Conservation (phyloP, 768 basidiomycete genomes). For the Arthromyces matolae region DNA sequence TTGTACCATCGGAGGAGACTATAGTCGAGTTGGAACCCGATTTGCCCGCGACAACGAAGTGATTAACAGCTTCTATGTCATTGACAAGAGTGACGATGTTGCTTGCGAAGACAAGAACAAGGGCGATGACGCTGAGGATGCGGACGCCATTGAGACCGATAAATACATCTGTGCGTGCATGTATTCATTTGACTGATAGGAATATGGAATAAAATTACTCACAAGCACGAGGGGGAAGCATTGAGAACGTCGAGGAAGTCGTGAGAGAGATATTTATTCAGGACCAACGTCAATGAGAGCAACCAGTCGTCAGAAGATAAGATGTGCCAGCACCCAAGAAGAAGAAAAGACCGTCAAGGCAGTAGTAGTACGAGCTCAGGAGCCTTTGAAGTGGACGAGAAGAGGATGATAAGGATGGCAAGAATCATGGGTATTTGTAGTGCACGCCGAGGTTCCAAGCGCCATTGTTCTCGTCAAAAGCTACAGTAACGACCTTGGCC, state of each 20-base stretch:
- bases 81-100: constrained; percentile 71
- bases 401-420: neutral
- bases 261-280: neutral
- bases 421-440: constrained; percentile 5
- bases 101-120: constrained; percentile 78
- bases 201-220: constrained; percentile 4
- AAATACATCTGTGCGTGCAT: constrained; percentile 46
- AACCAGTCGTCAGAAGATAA: constrained; percentile 14
- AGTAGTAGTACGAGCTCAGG: constrained; percentile 7
- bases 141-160: constrained; percentile 79
- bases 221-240: constrained; percentile 25
- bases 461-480: constrained; percentile 3
- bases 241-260: constrained; percentile 3
- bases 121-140: constrained; percentile 70
- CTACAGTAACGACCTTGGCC: neutral
- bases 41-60: constrained; percentile 43
- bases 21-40: constrained; percentile 25
- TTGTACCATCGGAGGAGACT: constrained; percentile 1
- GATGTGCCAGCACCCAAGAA: constrained; percentile 21
- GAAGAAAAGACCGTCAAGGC: constrained; percentile 15
- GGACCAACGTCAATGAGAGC: constrained; percentile 4
- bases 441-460: neutral
- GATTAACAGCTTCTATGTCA: constrained; percentile 74
- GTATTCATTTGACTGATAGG: neutral
- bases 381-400: neutral